phyloP scores from a whole-genome alignment of 148 eudicot genomes.

The Nyssa sinensis region DNA sequence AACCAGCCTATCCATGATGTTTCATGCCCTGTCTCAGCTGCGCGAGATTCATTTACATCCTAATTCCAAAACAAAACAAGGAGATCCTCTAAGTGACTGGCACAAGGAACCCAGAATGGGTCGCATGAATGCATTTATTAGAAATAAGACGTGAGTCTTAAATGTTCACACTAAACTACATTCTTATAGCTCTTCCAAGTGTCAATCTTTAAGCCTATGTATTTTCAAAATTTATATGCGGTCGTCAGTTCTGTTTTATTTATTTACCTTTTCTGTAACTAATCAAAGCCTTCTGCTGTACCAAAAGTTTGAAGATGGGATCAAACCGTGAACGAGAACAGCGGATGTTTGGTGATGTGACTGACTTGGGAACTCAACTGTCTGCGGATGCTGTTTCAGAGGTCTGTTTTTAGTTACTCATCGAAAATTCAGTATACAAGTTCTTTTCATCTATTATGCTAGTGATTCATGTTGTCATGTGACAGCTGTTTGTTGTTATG shows the following conservation, averaged over 20 bases:
- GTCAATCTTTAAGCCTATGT: neutral
- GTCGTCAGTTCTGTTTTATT: neutral
- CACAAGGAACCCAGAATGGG: neutral
- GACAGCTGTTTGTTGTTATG: neutral
- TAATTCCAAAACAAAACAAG: neutral
- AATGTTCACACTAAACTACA: neutral
- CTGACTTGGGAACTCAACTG: slow-evolving; percentile 25
- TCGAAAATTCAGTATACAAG: neutral
- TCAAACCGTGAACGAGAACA: slow-evolving; percentile 6
- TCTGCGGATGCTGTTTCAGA: slow-evolving; percentile 27
- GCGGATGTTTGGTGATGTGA: slow-evolving; percentile 19
- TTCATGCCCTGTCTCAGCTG: neutral
- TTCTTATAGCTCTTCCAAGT: neutral
- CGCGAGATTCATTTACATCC: neutral
- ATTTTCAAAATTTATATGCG: neutral
- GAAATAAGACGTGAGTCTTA: slow-evolving; percentile 3
- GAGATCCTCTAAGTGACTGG: neutral
- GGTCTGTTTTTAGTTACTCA: slow-evolving; percentile 22
- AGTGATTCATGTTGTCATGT: neutral
- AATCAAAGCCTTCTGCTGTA: slow-evolving; percentile 24
- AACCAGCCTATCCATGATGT: neutral
- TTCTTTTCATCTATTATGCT: neutral
- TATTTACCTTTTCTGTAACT: neutral
- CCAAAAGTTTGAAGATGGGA: slow-evolving; percentile 15
- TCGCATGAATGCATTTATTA: neutral